Percentiles rank a stretch among this genome's conserved stretches.
phyloP scores from a whole-genome alignment of 2,329 filamentous ascomycete species.

The Ceratocystis cacaofunesta region DNA sequence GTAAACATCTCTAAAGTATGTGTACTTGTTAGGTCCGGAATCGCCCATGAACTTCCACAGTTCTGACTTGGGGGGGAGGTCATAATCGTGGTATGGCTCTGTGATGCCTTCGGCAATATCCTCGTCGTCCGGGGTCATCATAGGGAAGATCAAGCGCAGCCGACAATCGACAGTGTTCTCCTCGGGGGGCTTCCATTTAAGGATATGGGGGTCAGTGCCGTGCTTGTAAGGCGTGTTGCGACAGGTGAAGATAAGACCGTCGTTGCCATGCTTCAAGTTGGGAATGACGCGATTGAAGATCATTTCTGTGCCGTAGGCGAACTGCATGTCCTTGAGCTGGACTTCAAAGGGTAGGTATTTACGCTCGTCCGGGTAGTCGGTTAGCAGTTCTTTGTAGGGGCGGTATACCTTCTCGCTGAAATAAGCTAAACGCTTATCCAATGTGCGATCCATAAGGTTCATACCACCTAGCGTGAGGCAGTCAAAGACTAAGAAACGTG shows the following conservation, averaged over 20 bases:
- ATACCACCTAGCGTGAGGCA: slow-evolving; percentile 69
- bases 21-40: slow-evolving; percentile 36
- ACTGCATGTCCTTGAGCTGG: slow-evolving; percentile 77
- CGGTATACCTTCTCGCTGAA: slow-evolving; percentile 64
- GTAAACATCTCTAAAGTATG: slow-evolving; percentile 50
- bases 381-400: slow-evolving; percentile 50
- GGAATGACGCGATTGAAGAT: slow-evolving; percentile 85
- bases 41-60: slow-evolving; percentile 51
- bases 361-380: slow-evolving; percentile 53
- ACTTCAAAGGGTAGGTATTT: slow-evolving; percentile 62
- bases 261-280: slow-evolving; percentile 77
- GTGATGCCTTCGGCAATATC: slow-evolving; percentile 53
- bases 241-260: slow-evolving; percentile 97
- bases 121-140: slow-evolving; percentile 49
- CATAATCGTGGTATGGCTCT: slow-evolving; percentile 59
- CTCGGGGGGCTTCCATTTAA: slow-evolving; percentile 94
- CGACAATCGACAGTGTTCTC: slow-evolving; percentile 95
- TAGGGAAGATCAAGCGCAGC: slow-evolving; percentile 60
- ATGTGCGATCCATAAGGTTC: slow-evolving; percentile 58
- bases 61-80: slow-evolving; percentile 58
- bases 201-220: slow-evolving; percentile 81
- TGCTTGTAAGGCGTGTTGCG: slow-evolving; percentile 70
- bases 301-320: slow-evolving; percentile 75
- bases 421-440: slow-evolving; percentile 81
- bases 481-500: slow-evolving; percentile 87